Percentiles rank a stretch among this genome's conserved stretches.
Conservation (phyloP, 2,329 filamentous ascomycete species). For the Alternaria arborescens region DNA sequence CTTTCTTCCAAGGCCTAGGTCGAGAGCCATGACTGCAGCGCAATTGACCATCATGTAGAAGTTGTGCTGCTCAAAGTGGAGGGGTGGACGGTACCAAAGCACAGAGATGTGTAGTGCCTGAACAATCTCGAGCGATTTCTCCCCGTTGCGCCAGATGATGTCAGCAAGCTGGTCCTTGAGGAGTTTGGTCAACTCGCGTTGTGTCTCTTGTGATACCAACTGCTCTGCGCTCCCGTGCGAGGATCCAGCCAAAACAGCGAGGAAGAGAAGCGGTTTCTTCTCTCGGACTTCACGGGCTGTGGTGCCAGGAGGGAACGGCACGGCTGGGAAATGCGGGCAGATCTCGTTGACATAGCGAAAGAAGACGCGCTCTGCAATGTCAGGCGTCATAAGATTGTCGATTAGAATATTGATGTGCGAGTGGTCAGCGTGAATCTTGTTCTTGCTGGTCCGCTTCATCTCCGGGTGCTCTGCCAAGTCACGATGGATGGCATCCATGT, state of each 20-base stretch:
- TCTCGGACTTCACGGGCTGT: constrained; percentile 64
- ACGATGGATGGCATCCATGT: constrained; percentile 50
- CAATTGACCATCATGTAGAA: constrained; percentile 89
- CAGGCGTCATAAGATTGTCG: constrained; percentile 60
- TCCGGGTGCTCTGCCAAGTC: constrained; percentile 48
- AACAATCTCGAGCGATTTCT: constrained; percentile 84
- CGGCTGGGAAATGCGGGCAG: constrained; percentile 64
- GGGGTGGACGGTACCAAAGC: constrained; percentile 87
- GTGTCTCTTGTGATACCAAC: constrained; percentile 61
- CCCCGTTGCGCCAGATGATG: constrained; percentile 75
- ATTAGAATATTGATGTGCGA: constrained; percentile 51
- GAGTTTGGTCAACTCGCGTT: constrained; percentile 71
- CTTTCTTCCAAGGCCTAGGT: constrained; percentile 77
- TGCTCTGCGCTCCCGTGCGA: constrained; percentile 56
- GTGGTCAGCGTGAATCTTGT: constrained; percentile 44
- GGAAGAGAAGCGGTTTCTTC: constrained; percentile 67
- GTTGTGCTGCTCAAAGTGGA: constrained; percentile 84
- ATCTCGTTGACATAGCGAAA: constrained; percentile 64
- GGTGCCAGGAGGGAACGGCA: constrained; percentile 64
- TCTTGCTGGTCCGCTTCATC: constrained; percentile 43
- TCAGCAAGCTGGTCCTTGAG: constrained; percentile 78
- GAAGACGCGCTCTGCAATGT: constrained; percentile 65
- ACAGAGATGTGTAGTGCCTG: constrained; percentile 78
- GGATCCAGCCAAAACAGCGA: constrained; percentile 64
- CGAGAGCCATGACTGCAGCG: constrained; percentile 81